Evolutionary conservation across 768 basidiomycete genomes (phyloP).

Genomic region (Hygrophoropsis aurantiaca): DNA sequence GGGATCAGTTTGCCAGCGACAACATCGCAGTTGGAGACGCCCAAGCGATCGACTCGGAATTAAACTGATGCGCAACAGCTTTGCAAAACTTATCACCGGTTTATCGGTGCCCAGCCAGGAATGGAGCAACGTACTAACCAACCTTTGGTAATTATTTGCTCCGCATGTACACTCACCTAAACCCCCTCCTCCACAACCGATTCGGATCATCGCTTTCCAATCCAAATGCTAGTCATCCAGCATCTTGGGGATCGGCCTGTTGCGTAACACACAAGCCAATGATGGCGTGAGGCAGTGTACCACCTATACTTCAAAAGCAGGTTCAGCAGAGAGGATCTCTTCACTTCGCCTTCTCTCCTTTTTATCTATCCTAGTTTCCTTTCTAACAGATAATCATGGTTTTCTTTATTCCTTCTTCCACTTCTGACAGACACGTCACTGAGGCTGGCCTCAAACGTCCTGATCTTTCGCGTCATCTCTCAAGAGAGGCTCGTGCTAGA

Average conservation of each 20-base stretch:
- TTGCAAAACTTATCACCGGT: no score
- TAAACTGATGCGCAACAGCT: no score
- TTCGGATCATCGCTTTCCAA: not conserved
- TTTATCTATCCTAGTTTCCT: not conserved
- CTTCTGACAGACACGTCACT: conserved; percentile 6
- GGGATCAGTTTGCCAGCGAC: no score
- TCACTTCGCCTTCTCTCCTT: not conserved
- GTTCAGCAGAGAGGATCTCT: not conserved
- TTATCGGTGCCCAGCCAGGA: no score
- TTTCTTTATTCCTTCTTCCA: conserved; percentile 14
- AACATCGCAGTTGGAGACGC: no score
- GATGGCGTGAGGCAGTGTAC: not conserved
- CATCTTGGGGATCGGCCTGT: not conserved
- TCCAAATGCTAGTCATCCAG: not conserved
- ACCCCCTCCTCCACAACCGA: not conserved
- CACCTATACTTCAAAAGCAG: conserved; percentile 13
- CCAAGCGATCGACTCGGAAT: no score
- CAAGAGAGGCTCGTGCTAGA: conserved; percentile 30
- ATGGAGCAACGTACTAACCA: no score
- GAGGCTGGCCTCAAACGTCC: conserved; percentile 21
- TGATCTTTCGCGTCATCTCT: conserved; percentile 33
- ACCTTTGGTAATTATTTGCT: no score
- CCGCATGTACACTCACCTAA: no score
- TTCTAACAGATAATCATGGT: conserved; percentile 19
- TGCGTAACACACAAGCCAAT: conserved; percentile 1